phyloP scores from a whole-genome alignment of 352 stramenopile genomes.

The Phytophthora foliorum region DNA sequence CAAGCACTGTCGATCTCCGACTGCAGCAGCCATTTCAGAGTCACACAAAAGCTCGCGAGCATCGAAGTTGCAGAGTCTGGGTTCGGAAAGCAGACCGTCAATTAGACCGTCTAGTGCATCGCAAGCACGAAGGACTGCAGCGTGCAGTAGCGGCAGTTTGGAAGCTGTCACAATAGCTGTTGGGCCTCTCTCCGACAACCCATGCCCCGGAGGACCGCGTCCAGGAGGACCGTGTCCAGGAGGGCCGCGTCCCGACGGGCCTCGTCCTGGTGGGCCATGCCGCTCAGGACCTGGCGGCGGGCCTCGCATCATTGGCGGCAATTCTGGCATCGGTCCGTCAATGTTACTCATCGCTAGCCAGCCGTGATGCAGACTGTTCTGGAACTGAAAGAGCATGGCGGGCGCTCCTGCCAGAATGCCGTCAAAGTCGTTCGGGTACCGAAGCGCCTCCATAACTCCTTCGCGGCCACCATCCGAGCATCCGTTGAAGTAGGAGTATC shows the following conservation, averaged over 20 bases:
- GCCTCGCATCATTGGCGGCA: conserved; percentile 27
- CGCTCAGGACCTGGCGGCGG: conserved; percentile 19
- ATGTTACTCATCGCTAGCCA: conserved; percentile 48
- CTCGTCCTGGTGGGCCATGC: not conserved
- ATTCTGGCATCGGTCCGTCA: conserved; percentile 26
- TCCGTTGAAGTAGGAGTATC: conserved; percentile 55
- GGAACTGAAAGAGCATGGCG: conserved; percentile 49
- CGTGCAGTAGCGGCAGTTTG: conserved; percentile 38
- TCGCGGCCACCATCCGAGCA: conserved; percentile 52
- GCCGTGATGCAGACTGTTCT: conserved; percentile 50
- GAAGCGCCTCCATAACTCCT: conserved; percentile 48
- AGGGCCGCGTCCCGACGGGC: not conserved
- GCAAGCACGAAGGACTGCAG: conserved; percentile 39
- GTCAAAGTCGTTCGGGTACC: conserved; percentile 48
- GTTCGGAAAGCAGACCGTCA: conserved; percentile 45
- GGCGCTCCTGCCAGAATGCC: conserved; percentile 47
- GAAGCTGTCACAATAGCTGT: conserved; percentile 32
- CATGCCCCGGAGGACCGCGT: conserved; percentile 9
- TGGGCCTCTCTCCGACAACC: not conserved
- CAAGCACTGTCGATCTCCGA: conserved; percentile 32
- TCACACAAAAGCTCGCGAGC: conserved; percentile 24
- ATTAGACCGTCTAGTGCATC: conserved; percentile 39
- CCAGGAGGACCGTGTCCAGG: conserved; percentile 2
- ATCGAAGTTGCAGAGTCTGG: conserved; percentile 43
- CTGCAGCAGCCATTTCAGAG: not conserved